Base-by-base conservation (phyloP, 768 basidiomycete species). In the Porphyrellus cyaneotinctus region DNA sequence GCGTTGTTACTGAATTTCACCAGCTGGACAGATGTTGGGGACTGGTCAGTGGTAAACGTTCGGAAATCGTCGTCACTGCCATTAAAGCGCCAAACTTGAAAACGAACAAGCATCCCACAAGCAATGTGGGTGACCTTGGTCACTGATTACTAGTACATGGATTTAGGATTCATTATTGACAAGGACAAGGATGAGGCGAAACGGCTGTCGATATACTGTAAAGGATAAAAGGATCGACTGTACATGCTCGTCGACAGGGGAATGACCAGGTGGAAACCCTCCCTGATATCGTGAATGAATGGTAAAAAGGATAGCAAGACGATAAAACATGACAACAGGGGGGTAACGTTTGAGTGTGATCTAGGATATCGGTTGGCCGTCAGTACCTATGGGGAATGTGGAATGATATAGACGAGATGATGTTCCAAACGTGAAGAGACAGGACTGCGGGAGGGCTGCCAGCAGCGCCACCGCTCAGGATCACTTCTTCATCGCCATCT, bases 171-270 rank as follows among this genome's bases (percentile, higher is more conserved):
- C 58, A 49, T 56, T 61, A 57, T 42, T 52, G 53, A 59, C 59
- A 57, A 56, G 53, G 32, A 56, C 54, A 52, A 54, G 41, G 39
- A 28, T 18, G 46, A 49, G 22, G 37, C 42, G 49, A 47, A 58
- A 51, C 30, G 38, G 41, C 54, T 66, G 64, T 64, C 46, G 58
- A 68, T 68, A 68, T 67, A 70, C 14, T 63, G 53, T 50, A 26
- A 36, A 28, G 30, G 38, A 54, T 28, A 47, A 39, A 24, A 59
- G 43, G 43, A 53, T 18, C 35, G 32, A 45, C 44, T 49, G 26
- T 54, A 60, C 51, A 47, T 33, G 54, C 43, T 44, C 35, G 30
- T 51, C 39, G 8, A 20, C 31, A 39, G 37, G 28, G 32, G 41
- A 49, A 55, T 28, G 47, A 64, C 17, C 39, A 32, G 11, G 36